Evolutionary conservation across 2,329 filamentous ascomycete genomes (phyloP).

Genomic region (Cercospora brassicicola): DNA sequence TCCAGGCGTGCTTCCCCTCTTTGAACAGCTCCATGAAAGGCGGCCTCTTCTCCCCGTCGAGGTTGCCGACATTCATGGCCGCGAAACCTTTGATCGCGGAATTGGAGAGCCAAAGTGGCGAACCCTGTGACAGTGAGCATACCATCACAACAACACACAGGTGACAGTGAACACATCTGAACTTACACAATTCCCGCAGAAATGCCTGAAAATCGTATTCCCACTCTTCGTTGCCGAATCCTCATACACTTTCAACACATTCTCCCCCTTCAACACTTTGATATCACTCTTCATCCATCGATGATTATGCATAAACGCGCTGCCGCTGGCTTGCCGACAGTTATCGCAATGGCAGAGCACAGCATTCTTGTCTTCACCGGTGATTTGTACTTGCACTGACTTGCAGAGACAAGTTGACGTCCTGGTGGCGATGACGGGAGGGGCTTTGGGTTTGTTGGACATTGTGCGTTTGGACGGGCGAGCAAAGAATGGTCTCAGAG

Average conservation of each 20-base stretch:
- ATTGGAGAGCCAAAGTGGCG: constrained; percentile 27
- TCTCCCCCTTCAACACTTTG: constrained; percentile 29
- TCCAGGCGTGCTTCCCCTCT: constrained; percentile 20
- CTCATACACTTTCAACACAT: constrained; percentile 28
- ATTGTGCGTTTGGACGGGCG: background rate
- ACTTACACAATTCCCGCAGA: constrained; percentile 36
- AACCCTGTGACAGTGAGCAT: constrained; percentile 20
- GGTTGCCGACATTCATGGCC: constrained; percentile 21
- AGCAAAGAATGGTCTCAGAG: constrained; percentile 5
- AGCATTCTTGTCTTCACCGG: constrained; percentile 34
- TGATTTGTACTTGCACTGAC: constrained; percentile 28
- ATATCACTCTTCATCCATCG: constrained; percentile 32
- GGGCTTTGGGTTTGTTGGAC: constrained; percentile 15
- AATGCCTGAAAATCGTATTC: constrained; percentile 30
- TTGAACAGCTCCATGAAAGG: constrained; percentile 25
- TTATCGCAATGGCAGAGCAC: constrained; percentile 37
- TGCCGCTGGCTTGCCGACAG: constrained; percentile 30
- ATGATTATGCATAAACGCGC: constrained; percentile 36
- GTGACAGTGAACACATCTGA: constrained; percentile 5
- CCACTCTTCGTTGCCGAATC: constrained; percentile 34
- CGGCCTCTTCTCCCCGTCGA: constrained; percentile 22
- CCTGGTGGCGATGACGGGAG: constrained; percentile 14
- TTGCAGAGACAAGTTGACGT: constrained; percentile 34
- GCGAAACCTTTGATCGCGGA: constrained; percentile 26
- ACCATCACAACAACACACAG: background rate